Base-by-base conservation (phyloP, 2,329 filamentous ascomycete species). In the Phyllosticta paracitricarpa region DNA sequence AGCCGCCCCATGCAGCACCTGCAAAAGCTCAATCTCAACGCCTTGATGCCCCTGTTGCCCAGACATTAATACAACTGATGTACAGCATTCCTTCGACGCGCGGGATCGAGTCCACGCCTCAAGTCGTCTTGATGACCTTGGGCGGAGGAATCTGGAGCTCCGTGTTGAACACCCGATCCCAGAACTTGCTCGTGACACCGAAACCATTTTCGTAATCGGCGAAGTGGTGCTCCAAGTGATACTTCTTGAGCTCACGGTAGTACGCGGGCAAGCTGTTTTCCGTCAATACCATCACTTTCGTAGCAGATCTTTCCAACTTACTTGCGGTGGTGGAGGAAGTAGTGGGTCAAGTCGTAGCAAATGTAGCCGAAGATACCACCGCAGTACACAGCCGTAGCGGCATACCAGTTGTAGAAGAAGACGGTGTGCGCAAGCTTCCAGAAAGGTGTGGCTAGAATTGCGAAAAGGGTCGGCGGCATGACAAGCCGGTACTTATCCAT, bases 401-500 rank as follows among this genome's bases (percentile, higher is more conserved):
- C 83, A 74, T 89, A 82, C 92, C 92, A 97, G 75, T 93, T 84
- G 77, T 86, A 92, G 73, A 78, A 88, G 74, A 99, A 91, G 60
- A 97, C 71, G 1, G 81, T 67, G 67, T 97, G 93, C 0, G 94
- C 90, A 57, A 99, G 79, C 74, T 90, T 89, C 88, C 90, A 99
- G 79, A 97, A 97, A 0, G 94, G 94, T 0, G 83, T 82, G 5
- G 93, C 93, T 22, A 99, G 85, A 12, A 84, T 82, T 25, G 93
- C 64, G 72, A 99, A 97, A 3, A 99, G 81, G 0, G 90, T 84
- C 0, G 94, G 94, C 1, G 94, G 94, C 94, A 99, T 97, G 66
- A 99, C 94, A 9, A 99, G 86, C 63, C 94, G 87, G 69, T 96
- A 93, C 71, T 88, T 93, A 78, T 99, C 94, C 94, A 99, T 97